phyloP scores from a whole-genome alignment of 257 asterid species.

The Solanum lycopersicoides region DNA sequence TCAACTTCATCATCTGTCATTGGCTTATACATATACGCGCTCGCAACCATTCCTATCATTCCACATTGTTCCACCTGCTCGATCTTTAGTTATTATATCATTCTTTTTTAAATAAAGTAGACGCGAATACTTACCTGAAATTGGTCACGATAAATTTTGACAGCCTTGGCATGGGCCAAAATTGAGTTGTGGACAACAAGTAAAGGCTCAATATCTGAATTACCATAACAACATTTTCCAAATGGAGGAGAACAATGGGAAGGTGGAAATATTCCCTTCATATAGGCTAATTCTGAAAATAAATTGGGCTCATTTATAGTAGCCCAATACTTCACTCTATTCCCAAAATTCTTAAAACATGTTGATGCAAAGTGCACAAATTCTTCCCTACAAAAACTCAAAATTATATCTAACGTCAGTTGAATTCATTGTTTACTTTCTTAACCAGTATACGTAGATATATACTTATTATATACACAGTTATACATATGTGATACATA shows the following conservation, averaged over 20 bases:
- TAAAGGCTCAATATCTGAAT: conserved; percentile 72
- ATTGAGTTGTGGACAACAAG: conserved; percentile 44
- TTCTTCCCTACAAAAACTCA: conserved; percentile 41
- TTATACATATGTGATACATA: not conserved
- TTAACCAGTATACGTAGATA: not conserved
- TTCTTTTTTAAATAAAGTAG: not conserved
- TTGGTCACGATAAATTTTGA: conserved; percentile 36
- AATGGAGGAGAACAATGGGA: conserved; percentile 65
- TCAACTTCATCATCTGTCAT: conserved; percentile 26
- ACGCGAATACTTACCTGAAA: conserved; percentile 33
- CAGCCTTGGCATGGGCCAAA: conserved; percentile 67
- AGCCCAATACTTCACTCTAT: conserved; percentile 65
- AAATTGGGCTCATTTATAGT: conserved; percentile 65
- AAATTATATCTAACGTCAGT: not conserved
- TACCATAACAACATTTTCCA: conserved; percentile 53
- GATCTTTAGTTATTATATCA: too few relatives aligned
- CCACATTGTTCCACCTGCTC: conserved; percentile 33
- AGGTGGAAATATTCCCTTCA: conserved; percentile 40
- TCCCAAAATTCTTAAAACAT: conserved; percentile 48
- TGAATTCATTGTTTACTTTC: not conserved
- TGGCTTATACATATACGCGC: conserved; percentile 42
- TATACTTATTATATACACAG: not conserved
- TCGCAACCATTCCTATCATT: conserved; percentile 33
- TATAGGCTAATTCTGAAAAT: conserved; percentile 27
- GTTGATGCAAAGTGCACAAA: conserved; percentile 43